A percentile compares a stretch with the other conserved stretches of the same genome.
These are phyloP conservation scores for Dictyostelium purpureum DNA, from an alignment of 78 protist species.

Conservation along the genomic window DNA sequence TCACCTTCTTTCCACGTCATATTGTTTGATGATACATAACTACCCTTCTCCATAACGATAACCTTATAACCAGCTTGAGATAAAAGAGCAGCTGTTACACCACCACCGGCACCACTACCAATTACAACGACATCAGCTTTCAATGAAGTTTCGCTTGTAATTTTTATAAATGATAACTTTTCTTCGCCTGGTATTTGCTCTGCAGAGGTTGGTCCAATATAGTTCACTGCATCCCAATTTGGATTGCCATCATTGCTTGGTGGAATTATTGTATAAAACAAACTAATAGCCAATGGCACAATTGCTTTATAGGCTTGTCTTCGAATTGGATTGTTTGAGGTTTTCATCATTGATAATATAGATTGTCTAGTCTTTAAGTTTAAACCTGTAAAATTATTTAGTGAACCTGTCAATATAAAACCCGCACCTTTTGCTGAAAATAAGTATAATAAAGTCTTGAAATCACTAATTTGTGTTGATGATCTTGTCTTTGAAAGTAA, in stretches of 20 bases:
- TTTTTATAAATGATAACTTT: conserved; percentile 30
- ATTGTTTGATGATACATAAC: conserved; percentile 15
- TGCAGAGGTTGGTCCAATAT: conserved; percentile 26
- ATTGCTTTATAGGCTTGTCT: conserved; percentile 61
- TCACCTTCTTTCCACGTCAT: conserved; percentile 58
- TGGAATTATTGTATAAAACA: conserved; percentile 1
- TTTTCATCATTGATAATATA: not conserved
- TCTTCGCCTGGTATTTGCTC: conserved; percentile 65
- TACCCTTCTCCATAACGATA: conserved; percentile 65
- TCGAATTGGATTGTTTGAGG: conserved; percentile 30
- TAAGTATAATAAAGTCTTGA: conserved; percentile 35
- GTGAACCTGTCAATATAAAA: conserved; percentile 37
- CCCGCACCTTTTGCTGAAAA: conserved; percentile 33
- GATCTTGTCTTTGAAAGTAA: not conserved
- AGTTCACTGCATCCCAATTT: conserved; percentile 33
- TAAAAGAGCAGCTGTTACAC: conserved; percentile 62
- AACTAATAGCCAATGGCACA: conserved; percentile 32
- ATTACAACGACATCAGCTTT: conserved; percentile 74
- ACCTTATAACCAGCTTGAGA: conserved; percentile 58
- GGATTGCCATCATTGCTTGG: conserved; percentile 11
- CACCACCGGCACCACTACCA: conserved; percentile 82
- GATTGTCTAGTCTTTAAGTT: conserved; percentile 38
- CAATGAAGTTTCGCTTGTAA: conserved; percentile 30
- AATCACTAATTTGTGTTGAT: conserved; percentile 45
- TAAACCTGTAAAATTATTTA: not conserved